These are phyloP conservation scores for Teunomyces barrocoloradensis DNA, from an alignment of 805 yeast species.

Conservation along the genomic window DNA sequence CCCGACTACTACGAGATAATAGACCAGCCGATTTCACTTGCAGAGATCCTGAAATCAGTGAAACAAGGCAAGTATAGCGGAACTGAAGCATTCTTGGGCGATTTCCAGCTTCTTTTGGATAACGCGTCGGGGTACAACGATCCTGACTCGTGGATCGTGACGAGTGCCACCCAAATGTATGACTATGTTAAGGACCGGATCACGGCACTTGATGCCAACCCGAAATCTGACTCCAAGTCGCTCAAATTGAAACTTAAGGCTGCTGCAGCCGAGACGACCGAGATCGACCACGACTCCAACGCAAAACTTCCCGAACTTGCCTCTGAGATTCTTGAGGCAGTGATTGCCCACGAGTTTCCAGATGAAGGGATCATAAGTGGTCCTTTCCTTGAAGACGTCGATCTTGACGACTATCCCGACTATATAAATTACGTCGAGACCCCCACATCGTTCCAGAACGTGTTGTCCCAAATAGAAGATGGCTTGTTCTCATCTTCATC, in stretches of 20 bases:
- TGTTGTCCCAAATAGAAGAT: conserved; percentile 25
- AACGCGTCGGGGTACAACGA: conserved; percentile 42
- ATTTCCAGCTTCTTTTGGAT: conserved; percentile 34
- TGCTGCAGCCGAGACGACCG: background rate
- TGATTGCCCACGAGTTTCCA: conserved; percentile 44
- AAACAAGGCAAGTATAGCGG: conserved; percentile 43
- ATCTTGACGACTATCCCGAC: conserved; percentile 70
- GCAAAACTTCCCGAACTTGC: conserved; percentile 20
- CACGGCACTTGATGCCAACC: conserved; percentile 27
- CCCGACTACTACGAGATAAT: conserved; percentile 41
- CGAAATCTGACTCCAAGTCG: conserved; percentile 5
- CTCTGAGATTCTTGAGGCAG: conserved; percentile 31
- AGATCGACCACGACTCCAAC: conserved; percentile 10
- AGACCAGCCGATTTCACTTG: conserved; percentile 30
- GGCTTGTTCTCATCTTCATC: conserved; percentile 7
- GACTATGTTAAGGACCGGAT: conserved; percentile 55
- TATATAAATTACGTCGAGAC: conserved; percentile 68
- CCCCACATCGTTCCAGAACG: conserved; percentile 70
- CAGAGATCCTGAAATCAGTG: conserved; percentile 34
- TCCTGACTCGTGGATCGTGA: conserved; percentile 55
- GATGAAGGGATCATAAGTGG: conserved; percentile 56
- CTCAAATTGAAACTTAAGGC: conserved; percentile 11
- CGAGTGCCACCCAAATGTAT: conserved; percentile 56
- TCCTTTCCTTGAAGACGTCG: conserved; percentile 75
- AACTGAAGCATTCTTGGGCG: conserved; percentile 38